phyloP scores from a whole-genome alignment of 176 grass and related monocot genomes.

The Raddia guianensis region DNA sequence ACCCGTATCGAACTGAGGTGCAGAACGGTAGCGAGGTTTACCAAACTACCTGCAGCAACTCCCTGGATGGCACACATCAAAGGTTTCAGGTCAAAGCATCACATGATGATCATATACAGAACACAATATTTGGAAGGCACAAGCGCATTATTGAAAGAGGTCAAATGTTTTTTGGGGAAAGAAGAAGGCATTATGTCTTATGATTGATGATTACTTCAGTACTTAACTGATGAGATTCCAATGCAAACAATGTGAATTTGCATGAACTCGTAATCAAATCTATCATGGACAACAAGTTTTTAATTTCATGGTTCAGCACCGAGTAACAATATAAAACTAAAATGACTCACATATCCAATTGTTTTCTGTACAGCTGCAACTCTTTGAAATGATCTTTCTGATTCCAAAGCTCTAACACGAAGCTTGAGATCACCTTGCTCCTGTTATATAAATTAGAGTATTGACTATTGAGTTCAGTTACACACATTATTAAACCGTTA shows the following conservation, averaged over 20 bases:
- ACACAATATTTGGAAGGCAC: not conserved
- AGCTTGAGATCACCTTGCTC: constrained; percentile 99
- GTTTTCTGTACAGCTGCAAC: constrained; percentile 90
- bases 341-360: constrained; percentile 88
- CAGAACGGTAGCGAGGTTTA: constrained; percentile 85
- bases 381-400: constrained; percentile 96
- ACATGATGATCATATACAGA: not conserved
- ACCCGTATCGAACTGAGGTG: constrained; percentile 87
- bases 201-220: not conserved
- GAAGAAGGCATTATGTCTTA: not conserved
- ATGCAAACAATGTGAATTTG: not conserved
- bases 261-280: constrained; percentile 12
- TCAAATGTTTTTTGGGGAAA: not conserved
- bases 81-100: constrained; percentile 31
- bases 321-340: constrained; percentile 10
- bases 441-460: constrained; percentile 44
- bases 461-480: not conserved
- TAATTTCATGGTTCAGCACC: constrained; percentile 22
- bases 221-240: not conserved
- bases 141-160: not conserved
- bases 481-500: not conserved
- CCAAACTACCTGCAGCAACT: constrained; percentile 83
- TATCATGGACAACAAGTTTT: constrained; percentile 9
- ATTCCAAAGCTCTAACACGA: constrained; percentile 93
- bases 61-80: constrained; percentile 54